These are phyloP conservation scores for Solanum bulbocastanum DNA, from an alignment of 257 asterid genomes.

Conservation along the genomic window DNA sequence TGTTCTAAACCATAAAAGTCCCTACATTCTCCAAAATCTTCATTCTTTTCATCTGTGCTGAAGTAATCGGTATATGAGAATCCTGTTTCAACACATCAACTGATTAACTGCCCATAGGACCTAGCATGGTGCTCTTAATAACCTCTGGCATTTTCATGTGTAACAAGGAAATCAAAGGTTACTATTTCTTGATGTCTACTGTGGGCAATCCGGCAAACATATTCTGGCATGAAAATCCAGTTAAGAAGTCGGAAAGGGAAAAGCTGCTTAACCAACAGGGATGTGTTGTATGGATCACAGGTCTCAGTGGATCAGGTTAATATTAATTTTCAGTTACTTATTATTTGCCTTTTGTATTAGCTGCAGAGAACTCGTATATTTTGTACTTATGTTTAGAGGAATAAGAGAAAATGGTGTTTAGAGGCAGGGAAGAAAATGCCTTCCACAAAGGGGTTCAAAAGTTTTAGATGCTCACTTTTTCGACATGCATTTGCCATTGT, in stretches of 20 bases:
- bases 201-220: slow-evolving; percentile 74
- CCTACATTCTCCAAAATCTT: neutral
- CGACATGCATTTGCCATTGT: neutral
- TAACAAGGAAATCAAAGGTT: slow-evolving; percentile 10
- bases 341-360: neutral
- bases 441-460: neutral
- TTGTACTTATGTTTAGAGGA: neutral
- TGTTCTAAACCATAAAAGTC: neutral
- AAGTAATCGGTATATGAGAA: neutral
- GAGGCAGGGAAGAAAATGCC: neutral
- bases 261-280: slow-evolving; percentile 83
- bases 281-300: slow-evolving; percentile 95
- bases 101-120: neutral
- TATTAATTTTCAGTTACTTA: neutral
- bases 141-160: neutral
- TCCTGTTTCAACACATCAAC: neutral
- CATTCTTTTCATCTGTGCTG: slow-evolving; percentile 6
- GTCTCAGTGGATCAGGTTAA: slow-evolving; percentile 95
- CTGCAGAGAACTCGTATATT: neutral
- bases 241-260: slow-evolving; percentile 69
- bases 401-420: neutral
- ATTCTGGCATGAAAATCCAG: slow-evolving; percentile 91
- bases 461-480: neutral
- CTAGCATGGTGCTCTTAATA: neutral
- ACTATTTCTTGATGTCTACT: slow-evolving; percentile 36